Evolutionary conservation across 768 basidiomycete species (phyloP), one percentile per base, ranked within the genome.

Genomic region (Mycena latifolia): DNA sequence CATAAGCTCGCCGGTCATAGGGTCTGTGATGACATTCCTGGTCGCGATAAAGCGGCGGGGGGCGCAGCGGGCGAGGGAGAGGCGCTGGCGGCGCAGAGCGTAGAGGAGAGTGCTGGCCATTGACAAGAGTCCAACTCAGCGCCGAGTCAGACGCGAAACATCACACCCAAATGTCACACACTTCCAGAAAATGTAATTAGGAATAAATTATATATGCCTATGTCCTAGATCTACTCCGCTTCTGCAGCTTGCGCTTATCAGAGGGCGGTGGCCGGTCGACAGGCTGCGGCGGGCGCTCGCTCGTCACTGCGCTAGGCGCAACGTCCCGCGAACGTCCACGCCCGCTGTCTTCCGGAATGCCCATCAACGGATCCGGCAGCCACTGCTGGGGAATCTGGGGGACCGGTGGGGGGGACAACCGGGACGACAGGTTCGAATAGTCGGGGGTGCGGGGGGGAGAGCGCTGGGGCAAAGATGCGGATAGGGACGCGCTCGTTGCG

Each of bases 1-100:
- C 69, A 79, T 80, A 58, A 81, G 77, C 74, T 87, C 85, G 46
- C 85, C 86, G 20, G 86, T 87, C 81, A 85, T 84, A 18, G 80
- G 75, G 71, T 86, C 85, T 18, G 70, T 51, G 14, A 61, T 22
- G 2, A 55, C 61, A 64, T 66, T 25, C 35, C 66, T 66, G 17
- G 61, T 70, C n/a, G 61, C 29, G 35, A 71, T 52, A 66, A 70
- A 57, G 61, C 72, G 53, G 61, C 43, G 48, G 53, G 66, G 52
- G 29, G 65, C 27, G 35, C 55, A 61, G 35, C 39, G 45, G 24
- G 59, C 31, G 1, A 61, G 48, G 9, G 52, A 55, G 15, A 67
- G 57, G 20, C 65, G 67, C 50, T 57, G 57, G 60, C 63, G 55
- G 41, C 63, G 58, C 65, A 70, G 57, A 12, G 66, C 29, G 37